Evolutionary conservation across 2,329 filamentous ascomycete species (phyloP), one percentile per base, ranked within the genome.

Genomic region (Daldinia sp.): DNA sequence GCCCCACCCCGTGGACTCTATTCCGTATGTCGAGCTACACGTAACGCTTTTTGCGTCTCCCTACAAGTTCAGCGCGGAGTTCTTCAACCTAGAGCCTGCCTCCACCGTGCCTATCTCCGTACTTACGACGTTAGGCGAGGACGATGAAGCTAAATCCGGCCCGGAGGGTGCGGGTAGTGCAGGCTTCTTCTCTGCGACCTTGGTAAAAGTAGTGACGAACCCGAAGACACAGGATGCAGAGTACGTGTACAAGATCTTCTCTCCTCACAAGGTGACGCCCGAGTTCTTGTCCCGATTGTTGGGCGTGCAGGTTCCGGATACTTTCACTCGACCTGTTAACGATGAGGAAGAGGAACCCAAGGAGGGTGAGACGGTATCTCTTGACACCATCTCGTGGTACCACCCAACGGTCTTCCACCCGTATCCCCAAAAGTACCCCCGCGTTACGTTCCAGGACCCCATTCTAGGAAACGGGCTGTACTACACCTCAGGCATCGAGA

Each of bases 1-100:
- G 13, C 90, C 92, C 55, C 81, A 84, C 29, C 76, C 79, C 3
- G 93, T 96, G 1, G 90, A 95, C 68, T 76, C 85, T 45, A 89
- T 97, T n/a, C 91, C 92, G 0, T 99, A 97, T 75, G 91, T 93
- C 2, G 85, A 86, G 48, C 84, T 98, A 0, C 90, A 98, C 72
- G 94, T 97, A 53, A 98, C 94, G 0, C 85, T 98, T 0, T 94
- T 99, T 72, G 83, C 94, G 0, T 92, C 93, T 0, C 88, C 92
- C 0, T 86, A 88, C 69, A 83, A 79, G n/a, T 83, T 96, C n/a
- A 88, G 86, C 17, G 84, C 90, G 0, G 76, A 76, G 2, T 93
- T 88, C 74, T 98, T 98, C 81, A 86, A 87, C 58, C 81, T 96
- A 1, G 72, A 81, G 1, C 74, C 83, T 0, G 82, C 78, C n/a